Percentiles rank a stretch among this genome's conserved stretches.
Evolutionary conservation across 2,329 filamentous ascomycete genomes (phyloP).

Genomic region (Hypoxylon sp.): DNA sequence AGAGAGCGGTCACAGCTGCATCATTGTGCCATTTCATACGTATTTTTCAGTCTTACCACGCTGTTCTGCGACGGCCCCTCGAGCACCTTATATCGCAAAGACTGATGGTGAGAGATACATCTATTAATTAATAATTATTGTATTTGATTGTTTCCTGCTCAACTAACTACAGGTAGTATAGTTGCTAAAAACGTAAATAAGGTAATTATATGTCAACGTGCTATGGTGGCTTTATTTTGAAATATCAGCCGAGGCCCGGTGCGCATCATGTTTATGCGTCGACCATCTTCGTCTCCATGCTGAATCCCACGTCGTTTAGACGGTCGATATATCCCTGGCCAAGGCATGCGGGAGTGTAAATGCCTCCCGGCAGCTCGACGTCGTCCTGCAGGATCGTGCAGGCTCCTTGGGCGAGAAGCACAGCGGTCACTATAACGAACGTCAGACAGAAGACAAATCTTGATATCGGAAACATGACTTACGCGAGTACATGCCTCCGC

Average conservation of each 20-base stretch:
- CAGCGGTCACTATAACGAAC: conserved; percentile 64
- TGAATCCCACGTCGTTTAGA: conserved; percentile 67
- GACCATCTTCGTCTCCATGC: conserved; percentile 63
- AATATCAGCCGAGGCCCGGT: background rate
- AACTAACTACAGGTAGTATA: too few species aligned
- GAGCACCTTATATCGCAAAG: conserved; percentile 4
- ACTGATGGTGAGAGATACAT: conserved; percentile 1
- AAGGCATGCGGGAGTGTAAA: conserved; percentile 76
- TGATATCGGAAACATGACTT: conserved; percentile 44
- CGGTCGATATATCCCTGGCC: conserved; percentile 73
- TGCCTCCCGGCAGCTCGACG: conserved; percentile 67
- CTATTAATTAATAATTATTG: conserved; percentile 1
- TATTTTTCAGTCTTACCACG: too few species aligned
- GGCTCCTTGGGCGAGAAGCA: conserved; percentile 70
- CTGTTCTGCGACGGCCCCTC: background rate
- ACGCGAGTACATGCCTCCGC: conserved; percentile 72
- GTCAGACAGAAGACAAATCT: conserved; percentile 13
- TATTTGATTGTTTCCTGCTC: conserved; percentile 4
- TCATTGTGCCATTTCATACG: too few species aligned
- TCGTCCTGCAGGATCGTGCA: conserved; percentile 70
- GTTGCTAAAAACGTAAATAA: too few species aligned
- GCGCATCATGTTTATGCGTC: conserved; percentile 34
- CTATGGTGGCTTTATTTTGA: background rate
- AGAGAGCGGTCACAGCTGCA: too few species aligned
- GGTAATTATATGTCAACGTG: too few species aligned